These are phyloP conservation scores for Eleusine indica DNA, from an alignment of 176 grass and related monocot genomes.

Conservation along the genomic window DNA sequence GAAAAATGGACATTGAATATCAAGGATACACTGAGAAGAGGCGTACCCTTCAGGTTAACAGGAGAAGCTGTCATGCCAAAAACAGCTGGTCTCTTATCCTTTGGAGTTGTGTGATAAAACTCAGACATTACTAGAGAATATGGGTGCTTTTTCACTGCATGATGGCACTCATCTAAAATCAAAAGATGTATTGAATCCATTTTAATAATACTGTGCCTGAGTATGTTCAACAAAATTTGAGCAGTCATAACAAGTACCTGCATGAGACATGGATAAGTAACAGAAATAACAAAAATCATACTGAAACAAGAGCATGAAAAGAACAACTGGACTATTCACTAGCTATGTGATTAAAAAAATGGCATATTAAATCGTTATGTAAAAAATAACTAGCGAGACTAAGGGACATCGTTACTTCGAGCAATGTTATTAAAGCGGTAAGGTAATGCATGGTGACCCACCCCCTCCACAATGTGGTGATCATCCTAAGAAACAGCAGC, in stretches of 20 bases:
- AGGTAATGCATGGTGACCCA: not conserved
- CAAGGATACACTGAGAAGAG: constrained; percentile 37
- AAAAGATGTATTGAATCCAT: constrained; percentile 98
- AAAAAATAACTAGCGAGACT: not conserved
- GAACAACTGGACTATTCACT: not conserved
- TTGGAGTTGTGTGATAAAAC: constrained; percentile 95
- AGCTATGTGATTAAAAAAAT: not conserved
- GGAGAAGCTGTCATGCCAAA: constrained; percentile 99
- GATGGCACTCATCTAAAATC: constrained; percentile 99
- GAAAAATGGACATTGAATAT: constrained; percentile 15
- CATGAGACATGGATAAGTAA: constrained; percentile 48
- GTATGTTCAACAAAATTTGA: constrained; percentile 99
- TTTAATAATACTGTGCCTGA: constrained; percentile 99
- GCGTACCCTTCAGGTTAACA: constrained; percentile 95
- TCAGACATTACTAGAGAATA: constrained; percentile 99
- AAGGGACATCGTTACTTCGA: not conserved
- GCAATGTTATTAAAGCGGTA: not conserved
- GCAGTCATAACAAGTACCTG: constrained; percentile 99
- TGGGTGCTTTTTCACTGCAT: constrained; percentile 99
- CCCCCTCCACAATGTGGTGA: not conserved
- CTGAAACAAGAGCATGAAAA: constrained; percentile 6
- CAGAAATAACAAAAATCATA: constrained; percentile 23
- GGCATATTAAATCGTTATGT: not conserved
- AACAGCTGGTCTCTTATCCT: constrained; percentile 87
- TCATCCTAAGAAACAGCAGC: not conserved